Percentiles rank a stretch among this genome's conserved stretches.
phyloP scores from a whole-genome alignment of 2,329 filamentous ascomycete genomes.

The Xylariaceae sp. region DNA sequence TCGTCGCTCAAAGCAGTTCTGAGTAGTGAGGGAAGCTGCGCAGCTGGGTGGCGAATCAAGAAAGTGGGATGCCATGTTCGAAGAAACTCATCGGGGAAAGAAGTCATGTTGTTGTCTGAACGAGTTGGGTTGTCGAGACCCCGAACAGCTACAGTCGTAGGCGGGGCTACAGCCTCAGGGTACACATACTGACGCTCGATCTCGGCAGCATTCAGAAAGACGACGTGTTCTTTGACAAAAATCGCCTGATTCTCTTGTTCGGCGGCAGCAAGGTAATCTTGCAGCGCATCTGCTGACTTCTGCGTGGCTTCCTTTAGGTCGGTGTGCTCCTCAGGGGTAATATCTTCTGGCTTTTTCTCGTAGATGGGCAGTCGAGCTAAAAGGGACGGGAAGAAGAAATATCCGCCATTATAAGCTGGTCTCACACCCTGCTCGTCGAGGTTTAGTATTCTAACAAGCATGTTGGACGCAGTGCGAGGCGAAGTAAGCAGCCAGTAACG shows the following conservation, averaged over 20 bases:
- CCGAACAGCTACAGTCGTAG: neutral
- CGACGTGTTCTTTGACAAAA: slow-evolving; percentile 17
- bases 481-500: slow-evolving; percentile 20
- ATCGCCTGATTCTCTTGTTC: slow-evolving; percentile 10
- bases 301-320: neutral
- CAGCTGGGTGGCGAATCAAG: slow-evolving; percentile 1
- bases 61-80: neutral
- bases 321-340: slow-evolving; percentile 6
- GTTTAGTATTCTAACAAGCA: slow-evolving; percentile 17
- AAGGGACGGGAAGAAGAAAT: slow-evolving; percentile 16
- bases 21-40: neutral
- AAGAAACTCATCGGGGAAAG: slow-evolving; percentile 1
- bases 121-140: neutral
- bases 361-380: neutral
- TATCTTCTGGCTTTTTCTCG: slow-evolving; percentile 1
- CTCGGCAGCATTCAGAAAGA: slow-evolving; percentile 6
- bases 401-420: slow-evolving; percentile 13
- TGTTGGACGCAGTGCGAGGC: slow-evolving; percentile 20
- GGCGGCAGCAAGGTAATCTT: slow-evolving; percentile 14
- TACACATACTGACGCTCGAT: slow-evolving; percentile 6
- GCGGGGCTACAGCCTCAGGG: neutral
- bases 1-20: neutral
- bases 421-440: slow-evolving; percentile 14
- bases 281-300: slow-evolving; percentile 9
- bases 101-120: neutral